Evolutionary conservation across 208 protist species (phyloP).

Genomic region (Histomonas meleagridis): DNA sequence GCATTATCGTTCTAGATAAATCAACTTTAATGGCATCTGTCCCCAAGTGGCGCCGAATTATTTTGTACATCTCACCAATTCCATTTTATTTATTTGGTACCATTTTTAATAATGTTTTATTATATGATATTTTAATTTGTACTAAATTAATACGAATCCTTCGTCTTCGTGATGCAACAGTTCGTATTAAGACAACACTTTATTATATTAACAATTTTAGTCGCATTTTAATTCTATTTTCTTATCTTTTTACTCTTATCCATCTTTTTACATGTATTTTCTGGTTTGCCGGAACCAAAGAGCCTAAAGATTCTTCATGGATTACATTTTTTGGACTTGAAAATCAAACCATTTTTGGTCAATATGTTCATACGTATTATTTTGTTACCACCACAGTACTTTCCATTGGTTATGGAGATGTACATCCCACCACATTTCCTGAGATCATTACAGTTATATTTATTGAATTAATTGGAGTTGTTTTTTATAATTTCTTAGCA

Average conservation of each 20-base stretch:
- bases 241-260: neutral
- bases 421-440: constrained; percentile 8
- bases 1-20: neutral
- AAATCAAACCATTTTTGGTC: neutral
- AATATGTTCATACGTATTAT: constrained; percentile 13
- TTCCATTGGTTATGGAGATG: constrained; percentile 20
- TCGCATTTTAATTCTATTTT: neutral
- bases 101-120: neutral
- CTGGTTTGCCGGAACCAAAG: neutral
- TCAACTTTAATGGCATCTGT: neutral
- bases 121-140: neutral
- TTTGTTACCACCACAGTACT: constrained; percentile 10
- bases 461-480: constrained; percentile 4
- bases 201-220: neutral
- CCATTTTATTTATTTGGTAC: neutral
- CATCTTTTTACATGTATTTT: neutral
- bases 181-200: neutral
- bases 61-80: neutral
- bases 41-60: neutral
- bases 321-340: neutral
- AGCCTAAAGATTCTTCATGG: neutral
- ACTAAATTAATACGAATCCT: neutral
- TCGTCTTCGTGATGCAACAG: neutral
- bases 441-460: neutral
- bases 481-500: constrained; percentile 18